phyloP scores from a whole-genome alignment of 192 early-diverging fungal genomes.

The Rhizoclosmatium sp. region DNA sequence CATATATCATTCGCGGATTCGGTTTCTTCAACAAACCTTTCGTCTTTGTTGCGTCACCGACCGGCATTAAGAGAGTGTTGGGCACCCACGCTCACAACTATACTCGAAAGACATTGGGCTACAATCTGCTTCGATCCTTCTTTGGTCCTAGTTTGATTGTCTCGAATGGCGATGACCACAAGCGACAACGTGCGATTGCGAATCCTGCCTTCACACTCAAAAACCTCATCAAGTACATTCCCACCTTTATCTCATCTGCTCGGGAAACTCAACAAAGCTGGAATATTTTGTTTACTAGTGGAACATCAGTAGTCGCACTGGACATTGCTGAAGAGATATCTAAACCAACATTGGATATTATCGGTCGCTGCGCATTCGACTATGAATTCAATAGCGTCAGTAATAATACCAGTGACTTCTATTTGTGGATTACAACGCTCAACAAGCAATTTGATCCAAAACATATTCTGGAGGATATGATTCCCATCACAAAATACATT shows the following conservation, averaged over 20 bases:
- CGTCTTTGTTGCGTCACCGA: not conserved
- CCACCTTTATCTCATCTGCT: not conserved
- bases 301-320: not conserved
- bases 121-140: not conserved
- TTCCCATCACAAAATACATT: not conserved
- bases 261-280: constrained; percentile 1
- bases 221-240: constrained; percentile 3
- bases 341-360: constrained; percentile 27
- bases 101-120: not conserved
- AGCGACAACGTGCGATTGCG: constrained; percentile 20
- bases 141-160: not conserved
- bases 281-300: not conserved
- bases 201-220: constrained; percentile 13
- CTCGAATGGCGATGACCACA: constrained; percentile 8
- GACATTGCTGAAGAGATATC: constrained; percentile 10
- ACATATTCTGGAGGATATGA: not conserved
- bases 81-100: not conserved
- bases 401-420: not conserved
- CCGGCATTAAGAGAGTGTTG: not conserved
- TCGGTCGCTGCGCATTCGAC: constrained; percentile 23
- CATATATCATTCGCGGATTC: not conserved
- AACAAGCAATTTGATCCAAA: not conserved
- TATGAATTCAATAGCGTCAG: constrained; percentile 25
- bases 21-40: not conserved
- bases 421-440: not conserved